Evolutionary conservation across 345 rosid species (phyloP).

Genomic region (Turnera subulata): DNA sequence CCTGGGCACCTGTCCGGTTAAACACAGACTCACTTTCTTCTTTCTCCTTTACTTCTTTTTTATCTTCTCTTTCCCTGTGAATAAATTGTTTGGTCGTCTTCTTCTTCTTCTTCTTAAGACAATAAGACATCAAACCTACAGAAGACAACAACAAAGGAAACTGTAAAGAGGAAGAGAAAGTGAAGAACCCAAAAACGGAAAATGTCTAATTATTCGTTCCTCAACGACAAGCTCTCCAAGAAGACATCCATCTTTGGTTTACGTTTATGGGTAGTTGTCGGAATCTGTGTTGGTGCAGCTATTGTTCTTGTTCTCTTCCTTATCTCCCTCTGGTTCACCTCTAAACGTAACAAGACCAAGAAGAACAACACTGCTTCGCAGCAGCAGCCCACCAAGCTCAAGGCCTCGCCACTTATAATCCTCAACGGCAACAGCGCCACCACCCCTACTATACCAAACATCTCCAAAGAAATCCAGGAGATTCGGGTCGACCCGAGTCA

Average conservation of each 20-base stretch:
- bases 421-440: slow-evolving; percentile 7
- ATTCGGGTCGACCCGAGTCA: slow-evolving; percentile 57
- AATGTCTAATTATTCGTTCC: slow-evolving; percentile 65
- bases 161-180: not conserved
- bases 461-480: slow-evolving; percentile 78
- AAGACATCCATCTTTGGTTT: slow-evolving; percentile 51
- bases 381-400: slow-evolving; percentile 23
- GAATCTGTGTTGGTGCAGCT: slow-evolving; percentile 79
- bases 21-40: not conserved
- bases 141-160: not conserved
- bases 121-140: not conserved
- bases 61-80: not conserved
- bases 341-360: slow-evolving; percentile 43
- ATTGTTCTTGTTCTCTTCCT: slow-evolving; percentile 76
- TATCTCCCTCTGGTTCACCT: slow-evolving; percentile 81
- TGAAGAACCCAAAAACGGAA: not conserved
- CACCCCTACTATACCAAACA: slow-evolving; percentile 52
- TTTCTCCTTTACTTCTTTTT: not conserved
- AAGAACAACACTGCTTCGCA: slow-evolving; percentile 15
- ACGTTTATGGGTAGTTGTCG: slow-evolving; percentile 78
- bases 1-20: too few species aligned
- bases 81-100: too few species aligned
- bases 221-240: slow-evolving; percentile 64
- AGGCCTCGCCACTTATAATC: not conserved
- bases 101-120: not conserved